phyloP scores from a whole-genome alignment of 805 yeast genomes.

The Scheffersomyces stipitis region DNA sequence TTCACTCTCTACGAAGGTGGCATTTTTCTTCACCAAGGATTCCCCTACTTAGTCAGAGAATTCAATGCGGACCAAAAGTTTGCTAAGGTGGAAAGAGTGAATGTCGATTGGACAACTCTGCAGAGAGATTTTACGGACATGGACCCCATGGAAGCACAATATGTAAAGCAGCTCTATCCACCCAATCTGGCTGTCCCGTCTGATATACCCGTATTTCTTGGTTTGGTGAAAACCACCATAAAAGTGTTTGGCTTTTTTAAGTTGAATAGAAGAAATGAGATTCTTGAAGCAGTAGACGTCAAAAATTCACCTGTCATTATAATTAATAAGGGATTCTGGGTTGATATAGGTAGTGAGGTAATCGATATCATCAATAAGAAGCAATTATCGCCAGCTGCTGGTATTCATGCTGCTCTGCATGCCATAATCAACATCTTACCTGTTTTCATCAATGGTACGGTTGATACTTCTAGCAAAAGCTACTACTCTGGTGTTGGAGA shows the following conservation, averaged over 20 bases:
- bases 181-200: slow-evolving; percentile 33
- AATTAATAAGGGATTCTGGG: slow-evolving; percentile 84
- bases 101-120: slow-evolving; percentile 90
- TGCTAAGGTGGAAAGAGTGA: slow-evolving; percentile 85
- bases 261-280: slow-evolving; percentile 68
- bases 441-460: slow-evolving; percentile 65
- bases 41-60: slow-evolving; percentile 81
- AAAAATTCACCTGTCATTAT: slow-evolving; percentile 77
- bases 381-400: slow-evolving; percentile 73
- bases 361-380: slow-evolving; percentile 58
- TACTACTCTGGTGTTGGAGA: slow-evolving; percentile 32
- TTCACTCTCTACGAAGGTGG: slow-evolving; percentile 93
- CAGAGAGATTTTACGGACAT: slow-evolving; percentile 94
- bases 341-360: slow-evolving; percentile 74
- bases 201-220: slow-evolving; percentile 68
- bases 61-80: slow-evolving; percentile 74
- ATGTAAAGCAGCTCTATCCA: slow-evolving; percentile 51
- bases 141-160: slow-evolving; percentile 77
- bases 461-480: slow-evolving; percentile 34
- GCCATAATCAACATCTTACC: slow-evolving; percentile 81
- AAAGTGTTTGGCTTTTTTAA: slow-evolving; percentile 93
- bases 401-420: slow-evolving; percentile 97
- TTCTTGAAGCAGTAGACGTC: slow-evolving; percentile 93
- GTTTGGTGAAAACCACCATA: slow-evolving; percentile 68
- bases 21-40: slow-evolving; percentile 90